Evolutionary conservation across 2,329 filamentous ascomycete genomes (phyloP).

Genomic region (Diaporthe australafricana): DNA sequence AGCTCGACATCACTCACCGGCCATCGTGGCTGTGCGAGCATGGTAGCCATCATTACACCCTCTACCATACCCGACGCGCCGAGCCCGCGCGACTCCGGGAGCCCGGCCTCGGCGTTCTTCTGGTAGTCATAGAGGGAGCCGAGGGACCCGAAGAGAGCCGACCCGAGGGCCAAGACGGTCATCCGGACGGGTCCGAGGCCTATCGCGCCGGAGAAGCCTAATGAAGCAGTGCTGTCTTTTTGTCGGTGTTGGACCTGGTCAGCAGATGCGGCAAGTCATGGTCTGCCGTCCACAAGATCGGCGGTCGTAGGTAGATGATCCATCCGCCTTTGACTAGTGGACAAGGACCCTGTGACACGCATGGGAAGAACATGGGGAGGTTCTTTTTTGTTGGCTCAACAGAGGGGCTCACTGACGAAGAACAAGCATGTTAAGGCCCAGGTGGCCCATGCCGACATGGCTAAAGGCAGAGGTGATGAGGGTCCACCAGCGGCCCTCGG

Average conservation of each 20-base stretch:
- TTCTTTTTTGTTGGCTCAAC: too few relatives aligned
- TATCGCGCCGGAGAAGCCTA: slow-evolving; percentile 28
- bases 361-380: too few relatives aligned
- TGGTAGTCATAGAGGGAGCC: slow-evolving; percentile 37
- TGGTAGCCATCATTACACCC: slow-evolving; percentile 40
- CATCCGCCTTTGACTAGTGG: neutral
- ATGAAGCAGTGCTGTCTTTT: slow-evolving; percentile 30
- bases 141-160: slow-evolving; percentile 38
- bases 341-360: neutral
- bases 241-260: neutral
- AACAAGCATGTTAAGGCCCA: slow-evolving; percentile 42
- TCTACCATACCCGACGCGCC: slow-evolving; percentile 43
- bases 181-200: slow-evolving; percentile 37
- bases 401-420: slow-evolving; percentile 15
- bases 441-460: slow-evolving; percentile 38
- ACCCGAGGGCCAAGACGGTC: slow-evolving; percentile 38
- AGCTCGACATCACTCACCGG: neutral
- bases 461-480: slow-evolving; percentile 41
- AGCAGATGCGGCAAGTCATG: neutral
- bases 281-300: neutral
- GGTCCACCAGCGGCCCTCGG: slow-evolving; percentile 42
- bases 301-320: neutral
- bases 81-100: slow-evolving; percentile 31
- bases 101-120: slow-evolving; percentile 27
- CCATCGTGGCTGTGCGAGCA: slow-evolving; percentile 35